Conservation (phyloP, 768 basidiomycete genomes). For the Pilatotrama ljubarskyi region DNA sequence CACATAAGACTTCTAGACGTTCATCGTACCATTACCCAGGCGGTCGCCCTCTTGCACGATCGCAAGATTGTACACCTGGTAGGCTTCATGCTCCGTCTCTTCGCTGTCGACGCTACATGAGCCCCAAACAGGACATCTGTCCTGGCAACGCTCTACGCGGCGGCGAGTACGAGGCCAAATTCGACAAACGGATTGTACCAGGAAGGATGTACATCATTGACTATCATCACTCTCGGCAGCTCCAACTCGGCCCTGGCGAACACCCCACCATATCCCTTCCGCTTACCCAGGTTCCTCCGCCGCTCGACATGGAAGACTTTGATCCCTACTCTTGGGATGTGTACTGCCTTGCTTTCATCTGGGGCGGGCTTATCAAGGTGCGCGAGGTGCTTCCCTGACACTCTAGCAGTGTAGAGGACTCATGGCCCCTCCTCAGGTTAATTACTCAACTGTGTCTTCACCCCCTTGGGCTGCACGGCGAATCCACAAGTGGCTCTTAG, state of each 20-base stretch:
- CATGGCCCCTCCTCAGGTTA: no score
- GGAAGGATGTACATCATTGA: not conserved
- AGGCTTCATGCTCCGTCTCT: not conserved
- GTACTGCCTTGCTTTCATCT: not conserved
- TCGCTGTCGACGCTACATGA: not conserved
- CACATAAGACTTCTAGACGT: no score
- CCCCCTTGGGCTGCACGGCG: no score
- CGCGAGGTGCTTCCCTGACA: not conserved
- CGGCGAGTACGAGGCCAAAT: not conserved
- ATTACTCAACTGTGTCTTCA: no score
- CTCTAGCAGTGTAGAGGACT: no score
- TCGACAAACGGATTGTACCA: not conserved
- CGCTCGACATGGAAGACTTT: not conserved
- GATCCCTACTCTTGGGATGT: constrained; percentile 1
- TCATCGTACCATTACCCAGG: no score
- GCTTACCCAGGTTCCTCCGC: not conserved
- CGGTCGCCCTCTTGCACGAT: not conserved
- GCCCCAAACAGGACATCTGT: not conserved
- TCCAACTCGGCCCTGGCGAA: not conserved
- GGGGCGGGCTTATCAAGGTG: not conserved
- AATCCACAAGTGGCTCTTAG: no score
- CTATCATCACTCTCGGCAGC: not conserved
- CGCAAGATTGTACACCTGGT: not conserved
- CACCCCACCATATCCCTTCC: not conserved
- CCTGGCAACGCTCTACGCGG: not conserved